Evolutionary conservation across 345 rosid species (phyloP), one percentile per base, ranked within the genome.

Genomic region (Arabis alpina): DNA sequence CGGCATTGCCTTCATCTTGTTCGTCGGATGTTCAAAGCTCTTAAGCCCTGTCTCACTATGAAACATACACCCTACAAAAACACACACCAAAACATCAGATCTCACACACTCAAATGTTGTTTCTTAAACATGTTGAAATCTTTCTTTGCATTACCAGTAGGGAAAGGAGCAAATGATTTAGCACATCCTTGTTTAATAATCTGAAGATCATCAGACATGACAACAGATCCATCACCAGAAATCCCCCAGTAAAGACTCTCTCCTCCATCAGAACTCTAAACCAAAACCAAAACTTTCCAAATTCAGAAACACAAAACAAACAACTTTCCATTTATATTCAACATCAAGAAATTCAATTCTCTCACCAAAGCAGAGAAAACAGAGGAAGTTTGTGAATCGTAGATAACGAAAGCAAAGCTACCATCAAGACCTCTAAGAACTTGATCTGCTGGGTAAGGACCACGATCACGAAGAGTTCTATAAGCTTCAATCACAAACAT

Each of bases 141-240:
- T 2, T 1, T 12, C 30, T 54, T 14, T n/a, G 4, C 23, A 0
- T 34, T 66, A 84, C 90, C 93, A 51, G 71, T 54, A 7, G 97
- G 99, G 76, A 91, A 94, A 54, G 97, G 93, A 16, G 99, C 98
- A 80, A 76, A 91, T n/a, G 98, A 94, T 78, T 89, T 92, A 25
- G 91, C 93, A 80, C 98, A 94, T 0, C 98, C 84, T 24, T 84
- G 93, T 53, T 89, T 94, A 5, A 89, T 83, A 28, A 88, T 82
- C 55, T 87, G 87, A 78, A 86, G 42, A 59, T 89, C 85, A 81
- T 94, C 98, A 16, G 93, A 88, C 47, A 91, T 84, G 0, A 91
- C 92, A 24, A 91, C 95, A 16, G 90, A 87, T 0, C 97, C 96
- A 54, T 94, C 97, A 0, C 80, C 91, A n/a, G 95, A 88, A 19